A percentile compares a stretch with the other conserved stretches of the same genome.
These are phyloP conservation scores for Xanthoconium separans DNA, from an alignment of 1,284 basidiomycete genomes.

Conservation along the genomic window DNA sequence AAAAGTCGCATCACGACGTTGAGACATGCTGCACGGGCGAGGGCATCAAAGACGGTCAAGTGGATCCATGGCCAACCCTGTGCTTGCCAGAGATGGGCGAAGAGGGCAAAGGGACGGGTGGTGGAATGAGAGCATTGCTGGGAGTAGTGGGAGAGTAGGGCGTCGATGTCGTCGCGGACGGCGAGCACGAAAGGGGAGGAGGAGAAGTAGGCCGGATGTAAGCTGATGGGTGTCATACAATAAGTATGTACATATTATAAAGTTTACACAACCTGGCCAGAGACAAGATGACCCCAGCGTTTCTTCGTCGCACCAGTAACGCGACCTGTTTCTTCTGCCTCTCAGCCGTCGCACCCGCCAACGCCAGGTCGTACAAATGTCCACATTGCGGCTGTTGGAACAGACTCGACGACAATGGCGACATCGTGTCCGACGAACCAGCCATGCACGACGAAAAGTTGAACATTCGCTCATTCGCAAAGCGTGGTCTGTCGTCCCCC, in stretches of 20 bases:
- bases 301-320: slow-evolving; percentile 38
- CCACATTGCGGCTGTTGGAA: slow-evolving; percentile 71
- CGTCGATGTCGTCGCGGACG: slow-evolving; percentile 62
- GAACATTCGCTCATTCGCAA: slow-evolving; percentile 71
- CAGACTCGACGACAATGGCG: slow-evolving; percentile 64
- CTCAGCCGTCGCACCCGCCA: slow-evolving; percentile 43
- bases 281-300: not conserved
- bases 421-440: slow-evolving; percentile 81
- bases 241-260: no score
- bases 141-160: slow-evolving; percentile 49
- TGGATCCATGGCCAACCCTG: slow-evolving; percentile 74
- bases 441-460: slow-evolving; percentile 80
- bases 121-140: slow-evolving; percentile 39
- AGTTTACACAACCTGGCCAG: no score
- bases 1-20: slow-evolving; percentile 60
- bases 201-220: slow-evolving; percentile 67
- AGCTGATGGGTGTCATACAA: not conserved
- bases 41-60: slow-evolving; percentile 64
- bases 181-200: slow-evolving; percentile 67
- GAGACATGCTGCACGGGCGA: slow-evolving; percentile 60
- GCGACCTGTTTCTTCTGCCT: slow-evolving; percentile 71
- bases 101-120: slow-evolving; percentile 56
- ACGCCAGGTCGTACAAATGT: slow-evolving; percentile 62
- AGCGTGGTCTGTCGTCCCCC: slow-evolving; percentile 57
- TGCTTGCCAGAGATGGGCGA: slow-evolving; percentile 65